Base-by-base conservation (phyloP, 2,329 filamentous ascomycete genomes). In the Dryadomyces quercivorus region DNA sequence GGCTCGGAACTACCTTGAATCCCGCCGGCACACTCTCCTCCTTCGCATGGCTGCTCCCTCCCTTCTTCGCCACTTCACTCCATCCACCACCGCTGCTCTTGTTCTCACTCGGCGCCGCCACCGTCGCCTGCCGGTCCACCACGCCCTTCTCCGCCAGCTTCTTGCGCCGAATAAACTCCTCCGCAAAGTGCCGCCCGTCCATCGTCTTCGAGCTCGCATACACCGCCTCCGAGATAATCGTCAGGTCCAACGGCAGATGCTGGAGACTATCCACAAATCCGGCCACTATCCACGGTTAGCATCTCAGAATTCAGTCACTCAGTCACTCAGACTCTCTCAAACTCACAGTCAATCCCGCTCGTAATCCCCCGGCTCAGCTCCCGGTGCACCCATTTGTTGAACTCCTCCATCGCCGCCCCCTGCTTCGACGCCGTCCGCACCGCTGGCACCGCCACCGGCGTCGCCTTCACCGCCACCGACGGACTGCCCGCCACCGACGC, bases 11-110 rank as follows among this genome's bases (percentile, higher is more conserved):
- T 53, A 97, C 88, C 75, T 93, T 93, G 74, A 96, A 97, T 51
- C 84, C 77, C 22, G 75, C 79, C 46, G 72, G 66, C n/a, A 70
- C 66, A 34, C 44, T 59, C 7, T 68, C 62, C 12, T 69, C 71
- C 61, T 70, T 75, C 61, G 72, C 70, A 15, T 63, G 70, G 36
- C 77, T 76, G 58, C 73, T 75, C 50, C 67, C 66, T 50, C 86
- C 86, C 76, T 96, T 96, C 83, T 97, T 97, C 1, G 93, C 93
- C 52, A 98, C 93, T 71, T 97, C 93, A 62, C 79, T 95, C 93
- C 93, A 98, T 20, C 92, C 92, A 54, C 92, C 92, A 54, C 87
- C 84, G 26, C 75, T 72, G 26, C 70, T 64, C 51, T 70, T 73
- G 60, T 70, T 73, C 46, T 69, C 68, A 59, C 72, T 45, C 6